Evolutionary conservation across 495 filamentous ascomycete genomes (phyloP).

Genomic region (Podospora didyma): DNA sequence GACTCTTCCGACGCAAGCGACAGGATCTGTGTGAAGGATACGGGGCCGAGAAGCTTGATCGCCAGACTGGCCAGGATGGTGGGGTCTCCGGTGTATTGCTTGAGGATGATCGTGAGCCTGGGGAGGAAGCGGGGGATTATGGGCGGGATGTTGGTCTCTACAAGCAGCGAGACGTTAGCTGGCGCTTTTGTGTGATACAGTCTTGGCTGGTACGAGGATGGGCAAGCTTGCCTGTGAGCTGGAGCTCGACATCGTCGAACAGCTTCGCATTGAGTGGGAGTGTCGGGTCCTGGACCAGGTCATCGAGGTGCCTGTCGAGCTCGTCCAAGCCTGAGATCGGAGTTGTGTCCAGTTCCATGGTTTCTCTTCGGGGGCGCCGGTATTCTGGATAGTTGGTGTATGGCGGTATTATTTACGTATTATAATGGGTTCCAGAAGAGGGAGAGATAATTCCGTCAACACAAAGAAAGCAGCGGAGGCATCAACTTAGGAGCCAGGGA

Average conservation of each 20-base stretch:
- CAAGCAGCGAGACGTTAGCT: not conserved
- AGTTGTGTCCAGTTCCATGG: slow-evolving; percentile 23
- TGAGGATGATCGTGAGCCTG: slow-evolving; percentile 43
- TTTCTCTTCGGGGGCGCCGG: not conserved
- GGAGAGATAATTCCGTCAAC: no score
- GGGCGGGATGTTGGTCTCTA: slow-evolving; percentile 43
- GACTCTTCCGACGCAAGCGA: slow-evolving; percentile 51
- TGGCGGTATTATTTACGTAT: no score
- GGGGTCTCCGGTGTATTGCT: slow-evolving; percentile 48
- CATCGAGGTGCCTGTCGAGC: slow-evolving; percentile 45
- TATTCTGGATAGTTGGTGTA: no score
- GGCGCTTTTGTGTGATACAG: not conserved
- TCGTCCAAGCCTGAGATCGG: slow-evolving; percentile 45
- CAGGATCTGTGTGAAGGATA: slow-evolving; percentile 47
- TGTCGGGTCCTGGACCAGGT: slow-evolving; percentile 36
- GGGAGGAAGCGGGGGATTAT: slow-evolving; percentile 47
- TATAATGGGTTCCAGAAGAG: no score
- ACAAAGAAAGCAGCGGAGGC: no score
- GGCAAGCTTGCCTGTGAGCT: slow-evolving; percentile 41
- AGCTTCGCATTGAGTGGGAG: slow-evolving; percentile 39
- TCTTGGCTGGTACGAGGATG: not conserved
- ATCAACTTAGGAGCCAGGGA: no score
- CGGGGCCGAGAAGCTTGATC: slow-evolving; percentile 49
- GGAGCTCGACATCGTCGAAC: slow-evolving; percentile 52
- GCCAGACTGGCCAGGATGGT: slow-evolving; percentile 45